phyloP scores from a whole-genome alignment of 805 yeast species.

The Pichia occidentalis region DNA sequence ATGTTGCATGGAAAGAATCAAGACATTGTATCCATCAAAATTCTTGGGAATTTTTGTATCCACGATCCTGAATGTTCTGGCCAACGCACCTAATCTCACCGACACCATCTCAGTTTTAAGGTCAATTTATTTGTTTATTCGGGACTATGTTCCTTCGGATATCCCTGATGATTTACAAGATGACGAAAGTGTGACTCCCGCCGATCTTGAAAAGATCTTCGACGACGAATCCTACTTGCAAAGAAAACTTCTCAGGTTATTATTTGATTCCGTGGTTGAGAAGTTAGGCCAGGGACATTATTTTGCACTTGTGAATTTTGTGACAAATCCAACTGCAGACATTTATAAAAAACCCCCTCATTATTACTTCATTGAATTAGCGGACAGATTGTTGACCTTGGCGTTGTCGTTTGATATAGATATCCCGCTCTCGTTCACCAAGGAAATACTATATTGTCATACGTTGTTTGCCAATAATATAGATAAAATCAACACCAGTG shows the following conservation, averaged over 20 bases:
- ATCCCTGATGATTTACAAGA: constrained; percentile 31
- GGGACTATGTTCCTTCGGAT: constrained; percentile 48
- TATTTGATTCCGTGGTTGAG: constrained; percentile 43
- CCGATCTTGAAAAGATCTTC: constrained; percentile 33
- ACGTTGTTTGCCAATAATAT: constrained; percentile 32
- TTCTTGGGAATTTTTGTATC: constrained; percentile 65
- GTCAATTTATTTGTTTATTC: constrained; percentile 55
- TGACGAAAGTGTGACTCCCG: constrained; percentile 29
- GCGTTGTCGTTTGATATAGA: constrained; percentile 64
- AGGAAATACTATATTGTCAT: constrained; percentile 33
- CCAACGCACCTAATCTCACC: constrained; percentile 32
- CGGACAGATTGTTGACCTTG: constrained; percentile 32
- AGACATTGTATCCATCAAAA: constrained; percentile 71
- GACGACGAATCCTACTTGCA: constrained; percentile 59
- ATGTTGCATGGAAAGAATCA: constrained; percentile 52
- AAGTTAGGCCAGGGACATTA: constrained; percentile 1
- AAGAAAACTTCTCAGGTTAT: constrained; percentile 55
- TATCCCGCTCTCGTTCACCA: constrained; percentile 34
- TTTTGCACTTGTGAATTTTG: neutral
- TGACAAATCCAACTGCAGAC: neutral
- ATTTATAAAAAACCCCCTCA: neutral
- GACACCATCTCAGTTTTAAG: constrained; percentile 38
- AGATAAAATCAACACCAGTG: constrained; percentile 27
- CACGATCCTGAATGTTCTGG: constrained; percentile 47
- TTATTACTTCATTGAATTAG: constrained; percentile 17